phyloP scores from a whole-genome alignment of 192 early-diverging fungal species.

The Chytriomyces confervae region DNA sequence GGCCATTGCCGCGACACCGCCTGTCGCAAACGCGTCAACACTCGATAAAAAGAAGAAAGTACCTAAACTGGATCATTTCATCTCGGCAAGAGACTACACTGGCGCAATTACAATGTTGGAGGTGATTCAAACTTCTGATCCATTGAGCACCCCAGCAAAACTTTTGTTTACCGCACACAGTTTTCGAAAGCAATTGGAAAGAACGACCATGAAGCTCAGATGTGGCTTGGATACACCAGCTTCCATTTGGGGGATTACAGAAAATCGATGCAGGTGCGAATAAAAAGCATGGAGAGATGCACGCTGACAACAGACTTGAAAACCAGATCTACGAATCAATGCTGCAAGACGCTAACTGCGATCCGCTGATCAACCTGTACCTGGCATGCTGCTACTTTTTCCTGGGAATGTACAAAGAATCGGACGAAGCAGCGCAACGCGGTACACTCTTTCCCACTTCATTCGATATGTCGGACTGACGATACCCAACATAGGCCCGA shows the following conservation, averaged over 20 bases:
- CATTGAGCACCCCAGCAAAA: neutral
- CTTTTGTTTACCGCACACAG: conserved; percentile 26
- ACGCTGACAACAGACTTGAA: neutral
- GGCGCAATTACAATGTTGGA: conserved; percentile 67
- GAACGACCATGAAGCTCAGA: conserved; percentile 42
- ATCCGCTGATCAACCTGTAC: conserved; percentile 60
- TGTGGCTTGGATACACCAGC: conserved; percentile 59
- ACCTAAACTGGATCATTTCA: conserved; percentile 62
- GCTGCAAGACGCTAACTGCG: conserved; percentile 48
- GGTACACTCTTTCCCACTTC: conserved; percentile 25
- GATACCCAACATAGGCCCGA: conserved; percentile 42
- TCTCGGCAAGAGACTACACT: conserved; percentile 58
- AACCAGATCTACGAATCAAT: conserved; percentile 51
- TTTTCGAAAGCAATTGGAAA: conserved; percentile 59
- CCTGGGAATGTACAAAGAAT: conserved; percentile 66
- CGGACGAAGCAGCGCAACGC: conserved; percentile 63
- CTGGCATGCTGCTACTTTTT: conserved; percentile 65
- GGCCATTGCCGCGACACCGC: conserved; percentile 41
- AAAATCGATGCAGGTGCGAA: conserved; percentile 60
- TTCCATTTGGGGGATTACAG: conserved; percentile 65
- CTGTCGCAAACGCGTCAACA: conserved; percentile 27
- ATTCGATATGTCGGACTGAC: too few species aligned
- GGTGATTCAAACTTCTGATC: conserved; percentile 32
- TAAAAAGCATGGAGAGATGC: too few species aligned
- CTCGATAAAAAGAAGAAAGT: conserved; percentile 52